phyloP scores from a whole-genome alignment of 2,329 filamentous ascomycete species.

The Immersiporthe knoxdaviesiana region DNA sequence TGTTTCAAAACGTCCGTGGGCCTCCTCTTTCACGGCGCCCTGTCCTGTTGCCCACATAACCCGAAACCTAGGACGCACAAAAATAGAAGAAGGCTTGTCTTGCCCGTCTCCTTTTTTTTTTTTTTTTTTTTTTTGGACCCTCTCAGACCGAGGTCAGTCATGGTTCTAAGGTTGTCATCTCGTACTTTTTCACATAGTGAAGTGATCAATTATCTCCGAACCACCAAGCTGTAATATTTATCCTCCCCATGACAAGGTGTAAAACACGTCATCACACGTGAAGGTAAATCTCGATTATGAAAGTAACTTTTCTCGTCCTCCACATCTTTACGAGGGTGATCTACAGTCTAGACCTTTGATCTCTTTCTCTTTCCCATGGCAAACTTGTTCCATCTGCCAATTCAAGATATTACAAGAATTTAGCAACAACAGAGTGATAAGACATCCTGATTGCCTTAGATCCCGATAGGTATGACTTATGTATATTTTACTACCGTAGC shows the following conservation, averaged over 20 bases:
- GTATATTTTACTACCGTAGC: too few relatives aligned
- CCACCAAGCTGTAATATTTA: background rate
- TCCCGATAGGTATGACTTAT: background rate
- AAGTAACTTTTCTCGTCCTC: background rate
- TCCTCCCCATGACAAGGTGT: background rate
- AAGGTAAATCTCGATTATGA: background rate
- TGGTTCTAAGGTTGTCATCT: background rate
- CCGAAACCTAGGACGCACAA: background rate
- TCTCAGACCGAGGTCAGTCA: background rate
- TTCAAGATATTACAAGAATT: too few relatives aligned
- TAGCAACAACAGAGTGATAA: too few relatives aligned
- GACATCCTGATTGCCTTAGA: background rate
- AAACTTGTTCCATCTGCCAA: too few relatives aligned
- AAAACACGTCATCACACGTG: background rate
- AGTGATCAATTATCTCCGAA: background rate
- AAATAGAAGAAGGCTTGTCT: background rate
- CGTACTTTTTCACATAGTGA: background rate
- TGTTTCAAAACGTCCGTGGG: background rate
- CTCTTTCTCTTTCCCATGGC: too few relatives aligned
- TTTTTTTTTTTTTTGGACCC: background rate
- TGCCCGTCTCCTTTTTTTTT: too few relatives aligned
- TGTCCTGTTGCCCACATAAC: background rate
- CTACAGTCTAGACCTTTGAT: background rate
- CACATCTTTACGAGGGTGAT: background rate
- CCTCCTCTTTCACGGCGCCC: too few relatives aligned